phyloP scores from a whole-genome alignment of 371 early-diverging fungal genomes.

The Saksenaea oblongispora region DNA sequence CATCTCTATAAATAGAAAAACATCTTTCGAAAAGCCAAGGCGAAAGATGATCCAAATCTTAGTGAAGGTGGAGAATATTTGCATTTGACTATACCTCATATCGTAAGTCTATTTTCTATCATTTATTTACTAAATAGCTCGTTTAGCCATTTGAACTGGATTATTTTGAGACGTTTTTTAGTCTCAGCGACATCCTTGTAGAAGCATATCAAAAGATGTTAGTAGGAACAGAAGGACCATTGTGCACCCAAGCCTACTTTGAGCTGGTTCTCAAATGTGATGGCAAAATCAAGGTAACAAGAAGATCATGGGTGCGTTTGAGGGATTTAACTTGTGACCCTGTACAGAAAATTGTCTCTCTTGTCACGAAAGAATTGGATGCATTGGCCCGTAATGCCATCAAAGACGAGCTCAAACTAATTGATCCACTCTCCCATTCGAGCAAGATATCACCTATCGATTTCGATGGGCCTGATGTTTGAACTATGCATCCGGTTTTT shows the following conservation, averaged over 20 bases:
- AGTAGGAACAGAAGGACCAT: conserved; percentile 33
- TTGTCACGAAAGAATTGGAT: conserved; percentile 60
- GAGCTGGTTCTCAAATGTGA: conserved; percentile 62
- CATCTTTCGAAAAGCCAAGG: conserved; percentile 54
- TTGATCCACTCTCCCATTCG: conserved; percentile 48
- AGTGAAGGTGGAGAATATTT: conserved; percentile 47
- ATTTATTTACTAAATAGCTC: background rate
- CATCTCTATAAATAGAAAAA: conserved; percentile 44
- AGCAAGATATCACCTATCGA: conserved; percentile 47
- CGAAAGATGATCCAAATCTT: conserved; percentile 39
- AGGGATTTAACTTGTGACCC: no score
- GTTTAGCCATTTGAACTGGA: conserved; percentile 60
- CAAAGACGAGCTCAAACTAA: conserved; percentile 52
- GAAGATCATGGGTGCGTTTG: background rate
- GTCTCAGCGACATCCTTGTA: conserved; percentile 48
- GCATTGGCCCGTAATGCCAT: conserved; percentile 52
- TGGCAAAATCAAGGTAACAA: conserved; percentile 51
- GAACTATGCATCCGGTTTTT: background rate
- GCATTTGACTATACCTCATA: conserved; percentile 47
- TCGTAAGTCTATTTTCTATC: conserved; percentile 30
- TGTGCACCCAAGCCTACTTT: conserved; percentile 49
- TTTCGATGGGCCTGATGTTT: conserved; percentile 34
- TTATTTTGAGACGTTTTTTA: conserved; percentile 57
- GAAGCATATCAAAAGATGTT: conserved; percentile 53
- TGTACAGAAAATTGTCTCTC: conserved; percentile 49